Conservation (phyloP, 78 protist genomes). For the Isochrysis galbana region DNA sequence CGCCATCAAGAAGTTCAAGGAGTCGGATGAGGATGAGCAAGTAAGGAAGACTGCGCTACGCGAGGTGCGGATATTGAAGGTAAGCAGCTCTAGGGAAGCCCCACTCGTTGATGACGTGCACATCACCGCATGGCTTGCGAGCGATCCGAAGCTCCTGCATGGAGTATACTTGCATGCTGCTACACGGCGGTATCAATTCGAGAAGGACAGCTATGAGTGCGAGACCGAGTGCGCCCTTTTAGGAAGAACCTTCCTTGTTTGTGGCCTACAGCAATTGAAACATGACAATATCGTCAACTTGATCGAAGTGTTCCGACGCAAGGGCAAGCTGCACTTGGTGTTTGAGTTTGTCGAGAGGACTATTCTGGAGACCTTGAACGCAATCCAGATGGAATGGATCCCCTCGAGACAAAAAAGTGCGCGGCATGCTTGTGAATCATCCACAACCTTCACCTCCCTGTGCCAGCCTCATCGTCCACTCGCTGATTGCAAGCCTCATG, state of each 20-base stretch:
- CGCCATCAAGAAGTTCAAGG: constrained; percentile 79
- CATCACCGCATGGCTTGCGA: too few relatives aligned
- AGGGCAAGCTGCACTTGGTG: constrained; percentile 59
- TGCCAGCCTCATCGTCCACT: too few relatives aligned
- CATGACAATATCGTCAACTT: constrained; percentile 70
- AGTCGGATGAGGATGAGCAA: constrained; percentile 66
- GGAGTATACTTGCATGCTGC: too few relatives aligned
- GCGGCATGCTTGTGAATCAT: too few relatives aligned
- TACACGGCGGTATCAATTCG: too few relatives aligned
- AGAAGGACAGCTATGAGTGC: too few relatives aligned
- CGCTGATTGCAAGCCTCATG: too few relatives aligned
- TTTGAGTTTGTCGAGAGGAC: constrained; percentile 62
- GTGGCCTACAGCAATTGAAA: constrained; percentile 35
- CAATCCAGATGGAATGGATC: constrained; percentile 43
- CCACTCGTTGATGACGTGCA: too few relatives aligned
- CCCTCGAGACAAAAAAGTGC: not conserved
- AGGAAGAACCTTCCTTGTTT: not conserved
- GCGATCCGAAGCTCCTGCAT: too few relatives aligned
- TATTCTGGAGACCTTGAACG: constrained; percentile 66
- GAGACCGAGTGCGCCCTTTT: too few relatives aligned
- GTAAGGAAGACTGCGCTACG: constrained; percentile 60
- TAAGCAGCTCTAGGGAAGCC: too few relatives aligned
- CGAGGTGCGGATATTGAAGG: constrained; percentile 65
- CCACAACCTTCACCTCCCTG: too few relatives aligned
- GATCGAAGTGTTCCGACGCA: constrained; percentile 63